Percentiles rank a stretch among this genome's conserved stretches.
These are phyloP conservation scores for Polychytrium aggregatum DNA, from an alignment of 192 early-diverging fungal genomes.

Conservation along the genomic window DNA sequence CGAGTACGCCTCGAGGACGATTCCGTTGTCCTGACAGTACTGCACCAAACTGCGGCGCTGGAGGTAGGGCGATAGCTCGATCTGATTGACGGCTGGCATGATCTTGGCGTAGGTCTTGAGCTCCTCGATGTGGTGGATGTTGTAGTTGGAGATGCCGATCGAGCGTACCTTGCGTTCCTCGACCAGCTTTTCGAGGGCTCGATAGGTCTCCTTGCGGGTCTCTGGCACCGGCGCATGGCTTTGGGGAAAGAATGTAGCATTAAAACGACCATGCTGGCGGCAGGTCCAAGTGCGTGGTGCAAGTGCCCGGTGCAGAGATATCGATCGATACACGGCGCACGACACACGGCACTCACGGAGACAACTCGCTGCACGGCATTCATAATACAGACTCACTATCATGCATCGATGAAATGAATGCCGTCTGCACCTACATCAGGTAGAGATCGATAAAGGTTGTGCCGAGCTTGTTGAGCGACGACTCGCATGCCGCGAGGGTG, in stretches of 20 bases:
- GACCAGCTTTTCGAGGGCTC: constrained; percentile 63
- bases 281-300: too few relatives aligned
- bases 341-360: too few relatives aligned
- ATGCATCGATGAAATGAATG: too few relatives aligned
- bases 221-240: too few relatives aligned
- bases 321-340: too few relatives aligned
- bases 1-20: constrained; percentile 65
- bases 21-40: constrained; percentile 56
- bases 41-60: constrained; percentile 56
- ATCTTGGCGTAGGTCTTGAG: constrained; percentile 30
- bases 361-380: too few relatives aligned
- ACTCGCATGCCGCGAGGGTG: constrained; percentile 33
- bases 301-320: too few relatives aligned
- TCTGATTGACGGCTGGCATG: constrained; percentile 6
- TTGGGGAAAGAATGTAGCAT: too few relatives aligned
- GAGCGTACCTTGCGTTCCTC: constrained; percentile 52
- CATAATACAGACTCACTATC: too few relatives aligned
- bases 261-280: too few relatives aligned
- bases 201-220: constrained; percentile 43
- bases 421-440: constrained; percentile 10
- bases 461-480: constrained; percentile 35
- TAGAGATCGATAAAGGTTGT: constrained; percentile 54
- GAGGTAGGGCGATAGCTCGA: constrained; percentile 63
- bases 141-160: constrained; percentile 77
- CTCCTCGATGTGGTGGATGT: constrained; percentile 24